Conservation (phyloP, 257 asterid genomes). For the Linaria vulgaris region DNA sequence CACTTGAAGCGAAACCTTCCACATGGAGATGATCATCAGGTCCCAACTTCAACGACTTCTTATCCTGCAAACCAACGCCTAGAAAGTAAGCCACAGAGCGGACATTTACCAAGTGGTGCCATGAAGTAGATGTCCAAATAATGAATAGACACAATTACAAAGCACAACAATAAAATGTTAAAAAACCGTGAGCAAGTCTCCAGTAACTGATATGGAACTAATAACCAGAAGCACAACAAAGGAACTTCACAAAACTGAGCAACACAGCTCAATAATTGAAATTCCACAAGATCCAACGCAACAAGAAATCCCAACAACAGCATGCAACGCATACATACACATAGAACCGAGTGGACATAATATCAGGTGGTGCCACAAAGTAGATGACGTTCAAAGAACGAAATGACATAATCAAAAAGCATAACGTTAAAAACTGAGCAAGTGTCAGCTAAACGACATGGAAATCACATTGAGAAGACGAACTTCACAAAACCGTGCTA, state of each 20-base stretch:
- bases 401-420: too few relatives aligned
- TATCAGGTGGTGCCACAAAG: too few relatives aligned
- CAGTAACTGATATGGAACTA: not conserved
- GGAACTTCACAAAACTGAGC: constrained; percentile 10
- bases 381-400: too few relatives aligned
- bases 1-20: constrained; percentile 90
- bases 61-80: constrained; percentile 54
- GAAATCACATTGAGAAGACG: too few relatives aligned
- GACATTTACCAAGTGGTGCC: not conserved
- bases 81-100: constrained; percentile 14
- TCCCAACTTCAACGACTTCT: constrained; percentile 73
- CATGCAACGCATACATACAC: not conserved
- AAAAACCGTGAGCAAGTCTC: too few relatives aligned
- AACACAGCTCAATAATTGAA: not conserved
- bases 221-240: constrained; percentile 9
- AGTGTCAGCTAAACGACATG: too few relatives aligned
- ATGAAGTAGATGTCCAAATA: not conserved
- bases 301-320: not conserved
- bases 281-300: not conserved
- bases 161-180: not conserved
- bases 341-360: not conserved
- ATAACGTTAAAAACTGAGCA: too few relatives aligned
- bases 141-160: not conserved
- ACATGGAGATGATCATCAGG: constrained; percentile 82
- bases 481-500: too few relatives aligned